Conservation (phyloP, 164 flowering plant genomes). For the Malania oleifera region DNA sequence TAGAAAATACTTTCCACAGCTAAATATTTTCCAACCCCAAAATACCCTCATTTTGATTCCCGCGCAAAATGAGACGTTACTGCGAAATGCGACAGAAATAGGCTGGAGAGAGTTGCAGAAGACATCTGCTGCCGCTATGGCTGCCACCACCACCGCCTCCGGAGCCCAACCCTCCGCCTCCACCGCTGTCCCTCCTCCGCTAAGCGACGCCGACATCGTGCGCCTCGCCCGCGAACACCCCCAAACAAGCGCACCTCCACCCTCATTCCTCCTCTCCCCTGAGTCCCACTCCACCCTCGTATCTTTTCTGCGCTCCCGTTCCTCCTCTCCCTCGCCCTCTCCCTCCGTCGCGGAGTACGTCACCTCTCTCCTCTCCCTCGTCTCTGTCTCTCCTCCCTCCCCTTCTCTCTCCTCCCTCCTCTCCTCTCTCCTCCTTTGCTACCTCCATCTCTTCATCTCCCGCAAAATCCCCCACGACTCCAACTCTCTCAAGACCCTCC, state of each 20-base stretch:
- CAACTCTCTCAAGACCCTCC: slow-evolving; percentile 40
- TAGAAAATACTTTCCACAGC: too few relatives aligned
- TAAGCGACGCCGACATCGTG: slow-evolving; percentile 39
- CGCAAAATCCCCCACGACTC: slow-evolving; percentile 47
- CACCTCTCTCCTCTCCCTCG: slow-evolving; percentile 48
- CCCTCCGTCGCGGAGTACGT: slow-evolving; percentile 43
- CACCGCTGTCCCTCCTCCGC: not conserved
- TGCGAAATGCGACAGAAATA: too few relatives aligned
- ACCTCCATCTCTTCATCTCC: slow-evolving; percentile 49
- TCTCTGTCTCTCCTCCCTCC: slow-evolving; percentile 32
- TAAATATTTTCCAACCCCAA: too few relatives aligned
- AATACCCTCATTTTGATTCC: too few relatives aligned
- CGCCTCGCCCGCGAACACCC: slow-evolving; percentile 35
- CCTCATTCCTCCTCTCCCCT: slow-evolving; percentile 40
- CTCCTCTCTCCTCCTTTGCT: slow-evolving; percentile 41
- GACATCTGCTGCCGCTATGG: not conserved
- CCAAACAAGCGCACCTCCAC: slow-evolving; percentile 28
- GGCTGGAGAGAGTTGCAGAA: not conserved
- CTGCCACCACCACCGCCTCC: slow-evolving; percentile 17
- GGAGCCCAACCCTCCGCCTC: not conserved
- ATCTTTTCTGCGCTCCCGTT: slow-evolving; percentile 41
- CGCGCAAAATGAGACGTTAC: slow-evolving; percentile 4
- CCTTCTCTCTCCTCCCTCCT: slow-evolving; percentile 44
- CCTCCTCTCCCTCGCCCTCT: slow-evolving; percentile 38
- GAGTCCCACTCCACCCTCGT: slow-evolving; percentile 40